Conservation (phyloP, 1,139 yeast species). For the Debaryomyces fabryi region DNA sequence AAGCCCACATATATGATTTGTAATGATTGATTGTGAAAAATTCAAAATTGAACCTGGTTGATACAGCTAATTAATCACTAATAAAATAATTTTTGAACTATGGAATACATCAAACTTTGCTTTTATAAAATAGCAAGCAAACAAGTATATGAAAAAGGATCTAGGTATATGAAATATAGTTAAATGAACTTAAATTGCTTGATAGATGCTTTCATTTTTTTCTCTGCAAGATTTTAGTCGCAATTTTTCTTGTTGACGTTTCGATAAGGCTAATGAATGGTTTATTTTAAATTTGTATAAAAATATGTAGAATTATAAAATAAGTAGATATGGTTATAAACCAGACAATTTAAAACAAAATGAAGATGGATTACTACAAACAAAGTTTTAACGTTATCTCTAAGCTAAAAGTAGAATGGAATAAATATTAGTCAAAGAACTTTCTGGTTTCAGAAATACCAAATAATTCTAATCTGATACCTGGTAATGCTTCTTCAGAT, state of each 20-base stretch:
- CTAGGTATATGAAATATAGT: neutral
- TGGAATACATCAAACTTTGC: neutral
- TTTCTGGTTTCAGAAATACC: constrained; percentile 88
- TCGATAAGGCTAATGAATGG: neutral
- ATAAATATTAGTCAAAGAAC: constrained; percentile 66
- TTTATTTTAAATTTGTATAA: neutral
- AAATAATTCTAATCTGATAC: constrained; percentile 85
- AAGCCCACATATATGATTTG: neutral
- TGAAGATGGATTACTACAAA: constrained; percentile 1
- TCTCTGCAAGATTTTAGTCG: neutral
- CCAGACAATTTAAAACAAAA: neutral
- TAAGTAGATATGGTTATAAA: neutral
- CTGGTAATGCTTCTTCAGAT: constrained; percentile 87
- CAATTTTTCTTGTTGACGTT: neutral
- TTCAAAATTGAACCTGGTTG: neutral
- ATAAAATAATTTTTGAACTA: neutral
- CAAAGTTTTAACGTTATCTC: neutral
- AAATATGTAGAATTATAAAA: constrained; percentile 1
- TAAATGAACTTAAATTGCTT: neutral
- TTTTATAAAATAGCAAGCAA: neutral
- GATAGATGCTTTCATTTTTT: neutral
- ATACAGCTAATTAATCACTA: neutral
- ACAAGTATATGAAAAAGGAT: neutral
- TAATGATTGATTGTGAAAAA: neutral
- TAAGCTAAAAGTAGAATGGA: neutral